phyloP scores from a whole-genome alignment of 176 grass and related monocot genomes.

The Cenchrus americanus region DNA sequence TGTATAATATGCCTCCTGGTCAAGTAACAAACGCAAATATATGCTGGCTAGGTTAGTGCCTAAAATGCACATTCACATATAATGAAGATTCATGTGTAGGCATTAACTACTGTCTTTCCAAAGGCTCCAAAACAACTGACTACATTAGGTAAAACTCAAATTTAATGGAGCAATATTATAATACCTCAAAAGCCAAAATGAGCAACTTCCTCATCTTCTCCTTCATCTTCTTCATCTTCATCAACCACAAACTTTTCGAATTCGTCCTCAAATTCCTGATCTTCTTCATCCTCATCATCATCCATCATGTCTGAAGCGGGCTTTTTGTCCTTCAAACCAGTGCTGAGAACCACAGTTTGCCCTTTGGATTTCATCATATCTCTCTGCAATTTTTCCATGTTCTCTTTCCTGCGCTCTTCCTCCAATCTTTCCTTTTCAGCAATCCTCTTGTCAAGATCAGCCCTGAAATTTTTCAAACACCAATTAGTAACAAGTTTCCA shows the following conservation, averaged over 20 bases:
- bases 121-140: neutral
- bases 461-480: constrained; percentile 51
- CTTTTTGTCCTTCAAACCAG: constrained; percentile 78
- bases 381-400: constrained; percentile 79
- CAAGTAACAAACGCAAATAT: neutral
- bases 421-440: constrained; percentile 82
- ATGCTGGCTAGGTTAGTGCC: neutral
- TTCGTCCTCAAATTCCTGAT: constrained; percentile 57
- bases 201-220: constrained; percentile 74
- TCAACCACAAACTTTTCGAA: constrained; percentile 65
- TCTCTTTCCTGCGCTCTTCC: constrained; percentile 65
- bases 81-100: neutral
- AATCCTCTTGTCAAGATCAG: constrained; percentile 93
- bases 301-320: constrained; percentile 56
- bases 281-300: constrained; percentile 67
- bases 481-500: constrained; percentile 19
- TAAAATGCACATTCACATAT: neutral
- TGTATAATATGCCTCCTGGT: neutral
- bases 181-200: constrained; percentile 75
- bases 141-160: constrained; percentile 2
- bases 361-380: constrained; percentile 96
- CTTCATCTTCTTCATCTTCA: constrained; percentile 75
- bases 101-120: neutral
- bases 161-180: neutral
- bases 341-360: constrained; percentile 82